Conservation (phyloP, 805 yeast species). For the Nakazawaea pomicola region DNA sequence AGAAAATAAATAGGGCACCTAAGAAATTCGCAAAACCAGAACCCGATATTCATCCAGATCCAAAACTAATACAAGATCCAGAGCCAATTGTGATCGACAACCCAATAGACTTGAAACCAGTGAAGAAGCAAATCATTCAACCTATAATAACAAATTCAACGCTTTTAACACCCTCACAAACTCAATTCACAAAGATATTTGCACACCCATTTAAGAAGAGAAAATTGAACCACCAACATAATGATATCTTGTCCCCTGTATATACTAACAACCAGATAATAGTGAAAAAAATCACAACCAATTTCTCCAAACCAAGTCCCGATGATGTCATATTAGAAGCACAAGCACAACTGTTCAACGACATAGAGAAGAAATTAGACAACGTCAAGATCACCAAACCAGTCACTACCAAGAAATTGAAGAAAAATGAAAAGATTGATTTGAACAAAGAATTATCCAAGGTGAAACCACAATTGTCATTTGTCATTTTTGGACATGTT, state of each 20-base stretch:
- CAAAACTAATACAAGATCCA: background rate
- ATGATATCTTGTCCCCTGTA: conserved; percentile 8
- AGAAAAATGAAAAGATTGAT: conserved; percentile 34
- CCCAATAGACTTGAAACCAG: background rate
- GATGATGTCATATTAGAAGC: conserved; percentile 67
- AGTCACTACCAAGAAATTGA: conserved; percentile 6
- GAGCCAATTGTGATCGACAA: background rate
- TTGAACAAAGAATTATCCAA: conserved; percentile 34
- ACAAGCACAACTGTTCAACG: conserved; percentile 35
- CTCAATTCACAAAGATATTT: conserved; percentile 1
- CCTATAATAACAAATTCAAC: background rate
- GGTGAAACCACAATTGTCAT: conserved; percentile 54
- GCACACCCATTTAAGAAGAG: conserved; percentile 8
- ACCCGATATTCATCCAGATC: background rate
- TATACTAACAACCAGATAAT: conserved; percentile 37
- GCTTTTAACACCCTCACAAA: background rate
- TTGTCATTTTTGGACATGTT: conserved; percentile 81
- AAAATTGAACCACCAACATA: conserved; percentile 7
- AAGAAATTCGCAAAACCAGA: too few relatives aligned
- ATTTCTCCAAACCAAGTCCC: conserved; percentile 71
- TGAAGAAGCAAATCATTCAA: background rate
- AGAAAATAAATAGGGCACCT: background rate
- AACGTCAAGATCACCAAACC: conserved; percentile 16
- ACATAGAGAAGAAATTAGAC: conserved; percentile 21
- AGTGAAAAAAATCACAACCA: conserved; percentile 38